Evolutionary conservation across 768 basidiomycete genomes (phyloP), one percentile per base, ranked within the genome.

Genomic region (Lentinus tigrinus): DNA sequence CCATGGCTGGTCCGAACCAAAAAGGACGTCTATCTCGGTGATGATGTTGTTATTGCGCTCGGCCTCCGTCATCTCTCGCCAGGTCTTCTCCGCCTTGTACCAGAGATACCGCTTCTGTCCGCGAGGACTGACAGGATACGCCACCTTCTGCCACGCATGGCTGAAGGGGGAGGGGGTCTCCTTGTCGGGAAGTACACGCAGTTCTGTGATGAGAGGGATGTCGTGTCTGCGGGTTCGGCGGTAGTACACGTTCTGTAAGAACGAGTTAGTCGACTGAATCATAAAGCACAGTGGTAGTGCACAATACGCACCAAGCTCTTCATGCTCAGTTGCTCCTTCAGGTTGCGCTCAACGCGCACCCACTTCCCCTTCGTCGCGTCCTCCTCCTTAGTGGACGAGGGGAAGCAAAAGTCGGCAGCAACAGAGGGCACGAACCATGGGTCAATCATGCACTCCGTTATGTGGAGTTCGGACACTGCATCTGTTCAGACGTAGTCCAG

Each of bases 1-100:
- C 85, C 91, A 93, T 0, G 93, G 85, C 8, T 81, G 77, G 52
- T 87, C 89, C 55, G 93, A 87, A 4, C 96, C 96, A 67, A 85
- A 97, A 0, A 93, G 72, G 3, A 98, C 80, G 67, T 98, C 95
- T n/a, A 98, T 61, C 71, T 98, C 95, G 0, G 95, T 98, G 65
- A 98, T 84, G 24, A 94, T 74, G 42, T 87, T 71, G 49, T 72
- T 76, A 34, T 77, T 68, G 58, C 79, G 78, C 63, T 89, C 83
- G 39, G 80, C 78, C 9, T 75, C 52, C n/a, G 73, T 75, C 83
- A 91, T 85, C 21, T 86, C 78, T 16, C 74, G 74, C 37, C 83
- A 74, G 1, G 87, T 83, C 66, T 89, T 89, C 7, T 84, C 87
- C 9, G 78, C 71, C 62, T 80, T 81, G 74, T 93, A 95, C 92